phyloP scores from a whole-genome alignment of 2,329 filamentous ascomycete genomes.

The Fusarium agapanthi region DNA sequence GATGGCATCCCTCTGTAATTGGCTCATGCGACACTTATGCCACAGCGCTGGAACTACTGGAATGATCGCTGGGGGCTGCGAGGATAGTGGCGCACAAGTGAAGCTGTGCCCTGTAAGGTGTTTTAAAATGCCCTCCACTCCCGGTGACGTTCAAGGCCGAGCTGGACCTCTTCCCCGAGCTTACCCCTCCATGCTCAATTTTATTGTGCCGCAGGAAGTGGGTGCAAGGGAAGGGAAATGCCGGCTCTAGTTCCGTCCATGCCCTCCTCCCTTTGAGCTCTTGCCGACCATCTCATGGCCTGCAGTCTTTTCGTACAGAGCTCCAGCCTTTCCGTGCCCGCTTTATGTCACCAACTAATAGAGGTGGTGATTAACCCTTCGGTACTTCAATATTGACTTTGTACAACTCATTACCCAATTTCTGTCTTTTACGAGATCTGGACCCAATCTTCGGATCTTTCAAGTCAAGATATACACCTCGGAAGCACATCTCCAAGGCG shows the following conservation, averaged over 20 bases:
- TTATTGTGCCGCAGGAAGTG: conserved; percentile 2
- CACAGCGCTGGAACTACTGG: conserved; percentile 24
- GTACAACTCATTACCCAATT: conserved; percentile 7
- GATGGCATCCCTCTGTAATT: conserved; percentile 30
- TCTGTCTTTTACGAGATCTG: background rate
- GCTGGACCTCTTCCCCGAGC: background rate
- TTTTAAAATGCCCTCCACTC: background rate
- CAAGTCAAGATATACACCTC: background rate
- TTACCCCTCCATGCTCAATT: conserved; percentile 21
- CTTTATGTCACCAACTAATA: background rate
- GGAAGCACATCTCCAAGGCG: background rate
- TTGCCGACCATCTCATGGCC: background rate
- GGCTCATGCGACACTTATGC: conserved; percentile 22
- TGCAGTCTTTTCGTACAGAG: background rate
- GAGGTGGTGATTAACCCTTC: background rate
- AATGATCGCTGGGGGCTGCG: conserved; percentile 7
- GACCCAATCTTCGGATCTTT: background rate
- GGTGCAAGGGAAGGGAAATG: conserved; percentile 19
- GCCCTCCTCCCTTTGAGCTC: background rate
- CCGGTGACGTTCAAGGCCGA: conserved; percentile 21
- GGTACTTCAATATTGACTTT: conserved; percentile 4
- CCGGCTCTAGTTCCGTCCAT: conserved; percentile 16
- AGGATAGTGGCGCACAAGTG: conserved; percentile 8
- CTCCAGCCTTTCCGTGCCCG: conserved; percentile 5
- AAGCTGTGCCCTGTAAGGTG: conserved; percentile 14